Conservation (phyloP, 176 grass and related monocot genomes). For the Raddia distichophylla region DNA sequence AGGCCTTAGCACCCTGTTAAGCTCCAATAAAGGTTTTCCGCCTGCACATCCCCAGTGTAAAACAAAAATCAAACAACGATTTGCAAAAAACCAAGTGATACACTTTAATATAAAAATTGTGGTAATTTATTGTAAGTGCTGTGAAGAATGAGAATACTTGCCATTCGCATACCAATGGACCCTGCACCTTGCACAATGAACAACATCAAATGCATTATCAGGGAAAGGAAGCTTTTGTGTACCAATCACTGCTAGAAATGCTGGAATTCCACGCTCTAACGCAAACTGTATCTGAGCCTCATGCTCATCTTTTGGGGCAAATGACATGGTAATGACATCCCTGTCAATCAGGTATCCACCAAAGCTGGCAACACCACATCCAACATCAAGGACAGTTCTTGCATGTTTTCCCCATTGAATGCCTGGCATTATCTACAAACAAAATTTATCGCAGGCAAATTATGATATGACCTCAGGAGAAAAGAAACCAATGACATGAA, state of each 20-base stretch:
- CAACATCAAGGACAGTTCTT: constrained; percentile 89
- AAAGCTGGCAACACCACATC: constrained; percentile 96
- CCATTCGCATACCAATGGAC: constrained; percentile 89
- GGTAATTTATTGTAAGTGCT: constrained; percentile 21
- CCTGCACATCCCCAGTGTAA: constrained; percentile 51
- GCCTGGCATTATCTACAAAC: constrained; percentile 62
- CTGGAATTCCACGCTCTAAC: constrained; percentile 88
- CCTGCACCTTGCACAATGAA: constrained; percentile 91
- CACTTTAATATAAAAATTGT: not conserved
- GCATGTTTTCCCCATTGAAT: constrained; percentile 69
- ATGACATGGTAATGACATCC: constrained; percentile 89
- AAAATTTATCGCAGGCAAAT: constrained; percentile 17
- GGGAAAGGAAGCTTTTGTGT: constrained; percentile 88
- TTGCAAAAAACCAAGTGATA: not conserved
- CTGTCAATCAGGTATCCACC: constrained; percentile 83
- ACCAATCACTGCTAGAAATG: constrained; percentile 83
- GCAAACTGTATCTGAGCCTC: constrained; percentile 98
- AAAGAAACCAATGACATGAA: constrained; percentile 1
- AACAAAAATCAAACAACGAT: constrained; percentile 1
- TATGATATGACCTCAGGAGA: not conserved
- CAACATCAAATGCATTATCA: constrained; percentile 80
- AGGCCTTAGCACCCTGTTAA: constrained; percentile 90
- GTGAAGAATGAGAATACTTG: constrained; percentile 33
- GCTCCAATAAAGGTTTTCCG: constrained; percentile 83
- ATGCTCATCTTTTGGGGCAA: constrained; percentile 97